Conservation (phyloP, 2,329 filamentous ascomycete genomes). For the Mollisia scopiformis region DNA sequence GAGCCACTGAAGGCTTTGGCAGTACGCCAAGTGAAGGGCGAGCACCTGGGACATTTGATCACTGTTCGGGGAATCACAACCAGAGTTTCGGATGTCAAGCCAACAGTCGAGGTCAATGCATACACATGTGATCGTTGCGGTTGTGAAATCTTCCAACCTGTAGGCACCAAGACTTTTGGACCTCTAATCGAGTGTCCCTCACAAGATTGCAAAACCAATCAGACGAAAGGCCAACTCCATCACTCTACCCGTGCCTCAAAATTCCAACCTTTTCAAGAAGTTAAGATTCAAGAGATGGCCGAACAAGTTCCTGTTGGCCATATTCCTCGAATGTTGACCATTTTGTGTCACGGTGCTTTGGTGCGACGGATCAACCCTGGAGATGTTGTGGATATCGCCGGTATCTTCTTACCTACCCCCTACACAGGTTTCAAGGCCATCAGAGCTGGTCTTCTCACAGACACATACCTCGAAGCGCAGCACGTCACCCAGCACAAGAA, state of each 20-base stretch:
- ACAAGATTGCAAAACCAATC: conserved; percentile 85
- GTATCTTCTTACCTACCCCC: conserved; percentile 94
- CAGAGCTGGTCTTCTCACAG: conserved; percentile 91
- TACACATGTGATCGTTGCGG: conserved; percentile 98
- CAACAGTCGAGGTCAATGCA: conserved; percentile 94
- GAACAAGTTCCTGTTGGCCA: conserved; percentile 98
- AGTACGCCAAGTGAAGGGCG: conserved; percentile 90
- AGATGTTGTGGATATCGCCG: conserved; percentile 90
- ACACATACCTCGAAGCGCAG: conserved; percentile 96
- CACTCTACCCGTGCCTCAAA: conserved; percentile 96
- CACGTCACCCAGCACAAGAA: conserved; percentile 96
- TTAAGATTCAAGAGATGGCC: conserved; percentile 99
- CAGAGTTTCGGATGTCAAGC: conserved; percentile 96
- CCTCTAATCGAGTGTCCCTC: conserved; percentile 88
- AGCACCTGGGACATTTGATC: conserved; percentile 91
- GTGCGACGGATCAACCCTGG: conserved; percentile 89
- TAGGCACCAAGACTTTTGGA: conserved; percentile 87
- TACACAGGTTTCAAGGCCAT: conserved; percentile 99
- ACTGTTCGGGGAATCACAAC: conserved; percentile 94
- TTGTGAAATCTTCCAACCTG: conserved; percentile 95
- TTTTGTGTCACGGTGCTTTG: conserved; percentile 86
- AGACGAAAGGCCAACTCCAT: conserved; percentile 91
- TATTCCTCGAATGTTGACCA: conserved; percentile 87
- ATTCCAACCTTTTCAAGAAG: conserved; percentile 95
- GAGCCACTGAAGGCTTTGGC: conserved; percentile 70